phyloP scores from a whole-genome alignment of 768 basidiomycete species.

The Boletus tylopilopsis region DNA sequence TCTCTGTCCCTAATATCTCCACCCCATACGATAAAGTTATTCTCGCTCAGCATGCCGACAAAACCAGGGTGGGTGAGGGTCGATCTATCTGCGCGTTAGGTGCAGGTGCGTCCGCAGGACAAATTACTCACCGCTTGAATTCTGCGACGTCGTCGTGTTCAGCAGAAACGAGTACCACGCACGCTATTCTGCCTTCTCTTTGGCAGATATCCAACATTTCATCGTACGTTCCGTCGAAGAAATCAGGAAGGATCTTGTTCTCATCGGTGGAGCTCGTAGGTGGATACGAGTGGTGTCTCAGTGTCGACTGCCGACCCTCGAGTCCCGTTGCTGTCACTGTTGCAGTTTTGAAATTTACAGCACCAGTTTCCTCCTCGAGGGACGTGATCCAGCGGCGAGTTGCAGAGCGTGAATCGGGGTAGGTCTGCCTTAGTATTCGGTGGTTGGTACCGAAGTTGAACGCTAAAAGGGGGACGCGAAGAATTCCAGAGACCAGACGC shows the following conservation, averaged over 20 bases:
- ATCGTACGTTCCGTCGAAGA: slow-evolving; percentile 79
- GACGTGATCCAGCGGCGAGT: slow-evolving; percentile 75
- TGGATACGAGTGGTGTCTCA: slow-evolving; percentile 30
- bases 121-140: slow-evolving; percentile 68
- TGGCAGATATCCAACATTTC: slow-evolving; percentile 68
- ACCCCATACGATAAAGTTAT: slow-evolving; percentile 85
- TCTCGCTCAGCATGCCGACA: slow-evolving; percentile 63
- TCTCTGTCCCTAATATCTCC: slow-evolving; percentile 84
- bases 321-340: slow-evolving; percentile 36
- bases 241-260: slow-evolving; percentile 67
- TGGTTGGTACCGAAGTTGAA: slow-evolving; percentile 44
- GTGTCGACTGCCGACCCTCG: slow-evolving; percentile 43
- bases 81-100: slow-evolving; percentile 37
- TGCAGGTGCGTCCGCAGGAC: background rate
- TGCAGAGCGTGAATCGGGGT: slow-evolving; percentile 45
- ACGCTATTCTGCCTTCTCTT: slow-evolving; percentile 68
- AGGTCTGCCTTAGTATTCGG: slow-evolving; percentile 35
- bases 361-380: slow-evolving; percentile 84
- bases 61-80: slow-evolving; percentile 75
- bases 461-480: slow-evolving; percentile 66
- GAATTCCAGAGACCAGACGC: slow-evolving; percentile 60
- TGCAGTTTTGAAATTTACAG: slow-evolving; percentile 48
- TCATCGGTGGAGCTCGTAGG: slow-evolving; percentile 31
- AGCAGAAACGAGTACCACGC: slow-evolving; percentile 78
- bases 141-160: slow-evolving; percentile 88